Evolutionary conservation across 441 rosid genomes (phyloP).

Genomic region (Erysimum cheiri): DNA sequence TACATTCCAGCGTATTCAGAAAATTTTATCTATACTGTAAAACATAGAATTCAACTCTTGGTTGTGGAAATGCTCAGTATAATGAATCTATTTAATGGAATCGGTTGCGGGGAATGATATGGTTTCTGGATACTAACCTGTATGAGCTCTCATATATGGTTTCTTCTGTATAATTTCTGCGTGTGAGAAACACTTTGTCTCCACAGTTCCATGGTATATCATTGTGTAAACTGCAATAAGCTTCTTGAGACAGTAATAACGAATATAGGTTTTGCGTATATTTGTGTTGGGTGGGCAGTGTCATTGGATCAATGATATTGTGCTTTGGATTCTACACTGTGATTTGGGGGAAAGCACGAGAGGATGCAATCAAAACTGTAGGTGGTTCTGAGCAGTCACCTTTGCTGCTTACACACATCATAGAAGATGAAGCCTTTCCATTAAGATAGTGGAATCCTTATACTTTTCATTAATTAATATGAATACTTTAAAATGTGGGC

Average conservation of each 20-base stretch:
- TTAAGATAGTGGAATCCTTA: constrained; percentile 3
- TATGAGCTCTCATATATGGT: constrained; percentile 2
- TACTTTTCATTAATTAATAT: not conserved
- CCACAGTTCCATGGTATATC: not conserved
- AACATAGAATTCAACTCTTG: constrained; percentile 3
- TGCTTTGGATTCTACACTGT: constrained; percentile 42
- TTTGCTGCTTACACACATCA: constrained; percentile 24
- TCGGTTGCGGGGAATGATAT: not conserved
- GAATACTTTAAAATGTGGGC: not conserved
- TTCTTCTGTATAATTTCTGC: not conserved
- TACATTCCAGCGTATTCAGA: not conserved
- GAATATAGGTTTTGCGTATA: not conserved
- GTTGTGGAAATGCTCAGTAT: constrained; percentile 9
- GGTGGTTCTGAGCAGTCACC: constrained; percentile 33
- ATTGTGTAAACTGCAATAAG: not conserved
- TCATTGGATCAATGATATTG: constrained; percentile 37
- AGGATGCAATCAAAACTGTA: constrained; percentile 28
- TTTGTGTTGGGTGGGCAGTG: constrained; percentile 34
- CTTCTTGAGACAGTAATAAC: not conserved
- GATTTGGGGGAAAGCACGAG: constrained; percentile 39
- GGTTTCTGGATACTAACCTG: not conserved
- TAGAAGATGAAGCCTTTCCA: constrained; percentile 27
- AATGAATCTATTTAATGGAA: not conserved
- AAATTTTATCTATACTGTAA: not conserved
- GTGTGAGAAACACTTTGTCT: not conserved